Percentiles rank a stretch among this genome's conserved stretches.
Evolutionary conservation across 163 green algal genomes (phyloP).

Genomic region (Botryococcus braunii): DNA sequence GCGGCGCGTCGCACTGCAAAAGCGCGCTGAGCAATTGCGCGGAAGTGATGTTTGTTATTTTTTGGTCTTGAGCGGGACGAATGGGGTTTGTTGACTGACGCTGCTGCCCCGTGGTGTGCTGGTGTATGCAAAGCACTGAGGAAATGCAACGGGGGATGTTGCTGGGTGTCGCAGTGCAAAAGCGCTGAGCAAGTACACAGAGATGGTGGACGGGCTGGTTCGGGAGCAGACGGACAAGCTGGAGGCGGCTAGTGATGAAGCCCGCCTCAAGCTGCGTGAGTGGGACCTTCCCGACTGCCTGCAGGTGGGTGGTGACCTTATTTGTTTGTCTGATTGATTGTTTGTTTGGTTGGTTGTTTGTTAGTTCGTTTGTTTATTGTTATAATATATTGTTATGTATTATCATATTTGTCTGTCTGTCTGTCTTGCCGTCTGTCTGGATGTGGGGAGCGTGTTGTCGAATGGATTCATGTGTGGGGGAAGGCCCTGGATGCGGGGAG

Average conservation of each 20-base stretch:
- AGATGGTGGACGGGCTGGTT: conserved; percentile 69
- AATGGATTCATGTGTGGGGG: background rate
- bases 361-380: no score
- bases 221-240: conserved; percentile 57
- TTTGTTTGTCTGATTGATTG: no score
- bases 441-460: background rate
- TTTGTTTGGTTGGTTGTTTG: no score
- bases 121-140: no score
- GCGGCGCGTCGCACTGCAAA: no score
- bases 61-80: no score
- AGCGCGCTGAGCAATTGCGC: no score
- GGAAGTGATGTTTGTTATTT: no score
- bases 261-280: conserved; percentile 60
- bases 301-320: conserved; percentile 4
- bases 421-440: no score
- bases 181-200: conserved; percentile 81
- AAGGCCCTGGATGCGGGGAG: conserved; percentile 40
- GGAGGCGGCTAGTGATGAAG: conserved; percentile 68
- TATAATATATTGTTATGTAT: no score
- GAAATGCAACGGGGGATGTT: background rate
- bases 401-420: conserved; percentile 2
- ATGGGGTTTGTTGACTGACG: no score
- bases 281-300: conserved; percentile 51
- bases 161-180: conserved; percentile 70
- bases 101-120: no score